These are phyloP conservation scores for Emmonsia crescens DNA, from an alignment of 2,329 filamentous ascomycete species.

Conservation along the genomic window DNA sequence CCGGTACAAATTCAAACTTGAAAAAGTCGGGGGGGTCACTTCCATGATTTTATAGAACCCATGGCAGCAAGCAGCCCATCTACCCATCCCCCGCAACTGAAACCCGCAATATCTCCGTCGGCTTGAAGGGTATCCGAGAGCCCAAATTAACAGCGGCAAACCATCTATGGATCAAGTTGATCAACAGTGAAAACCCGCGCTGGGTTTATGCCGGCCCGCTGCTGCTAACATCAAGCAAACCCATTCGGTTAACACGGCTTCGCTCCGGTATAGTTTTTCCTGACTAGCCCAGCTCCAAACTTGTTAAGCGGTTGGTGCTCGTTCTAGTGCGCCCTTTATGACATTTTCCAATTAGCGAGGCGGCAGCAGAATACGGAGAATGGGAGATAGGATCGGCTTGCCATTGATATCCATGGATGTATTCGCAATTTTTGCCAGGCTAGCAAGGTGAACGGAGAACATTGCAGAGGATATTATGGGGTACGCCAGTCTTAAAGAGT, in stretches of 20 bases:
- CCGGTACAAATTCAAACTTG: neutral
- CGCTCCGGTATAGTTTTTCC: neutral
- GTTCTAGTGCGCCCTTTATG: neutral
- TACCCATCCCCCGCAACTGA: neutral
- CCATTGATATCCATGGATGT: neutral
- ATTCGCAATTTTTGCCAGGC: neutral
- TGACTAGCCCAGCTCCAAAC: neutral
- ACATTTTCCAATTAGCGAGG: neutral
- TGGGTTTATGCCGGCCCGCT: too few species aligned
- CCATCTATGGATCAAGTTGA: too few species aligned
- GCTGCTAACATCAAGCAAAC: neutral
- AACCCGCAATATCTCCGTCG: neutral
- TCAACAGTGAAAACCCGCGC: neutral
- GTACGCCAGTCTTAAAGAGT: neutral
- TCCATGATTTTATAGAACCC: neutral
- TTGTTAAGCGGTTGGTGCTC: neutral
- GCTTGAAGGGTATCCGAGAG: neutral
- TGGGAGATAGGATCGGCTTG: neutral
- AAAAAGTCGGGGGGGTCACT: neutral
- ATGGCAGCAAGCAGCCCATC: too few species aligned
- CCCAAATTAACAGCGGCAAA: neutral
- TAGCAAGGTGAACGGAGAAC: neutral
- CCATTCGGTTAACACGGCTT: slow-evolving; percentile 4
- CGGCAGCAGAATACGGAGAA: neutral
- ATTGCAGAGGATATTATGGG: neutral